phyloP scores from a whole-genome alignment of 306 rosid genomes.

The Cotoneaster glaucophyllus region DNA sequence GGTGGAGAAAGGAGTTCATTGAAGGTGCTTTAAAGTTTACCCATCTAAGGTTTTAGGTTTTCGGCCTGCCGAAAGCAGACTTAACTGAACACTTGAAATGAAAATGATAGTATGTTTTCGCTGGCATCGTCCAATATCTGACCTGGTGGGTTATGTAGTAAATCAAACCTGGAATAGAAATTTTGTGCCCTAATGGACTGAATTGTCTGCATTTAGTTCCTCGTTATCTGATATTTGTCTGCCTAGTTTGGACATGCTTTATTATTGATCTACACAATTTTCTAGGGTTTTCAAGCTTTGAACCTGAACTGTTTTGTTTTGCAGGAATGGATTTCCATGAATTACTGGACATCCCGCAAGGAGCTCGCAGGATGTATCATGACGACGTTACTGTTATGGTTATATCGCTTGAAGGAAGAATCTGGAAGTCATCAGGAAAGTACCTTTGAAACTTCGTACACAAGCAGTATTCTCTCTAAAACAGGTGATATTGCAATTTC shows the following conservation, averaged over 20 bases:
- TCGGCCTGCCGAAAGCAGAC: neutral
- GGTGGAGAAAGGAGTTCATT: neutral
- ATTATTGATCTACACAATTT: too few relatives aligned
- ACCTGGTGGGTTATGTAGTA: neutral
- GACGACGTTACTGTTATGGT: constrained; percentile 99
- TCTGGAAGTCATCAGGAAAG: constrained; percentile 98
- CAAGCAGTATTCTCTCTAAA: constrained; percentile 19
- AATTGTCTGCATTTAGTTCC: neutral
- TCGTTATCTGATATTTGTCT: neutral
- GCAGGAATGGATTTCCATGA: constrained; percentile 98
- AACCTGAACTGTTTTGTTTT: constrained; percentile 10
- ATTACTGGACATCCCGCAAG: constrained; percentile 94
- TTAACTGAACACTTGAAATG: neutral
- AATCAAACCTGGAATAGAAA: neutral
- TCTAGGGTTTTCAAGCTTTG: too few relatives aligned
- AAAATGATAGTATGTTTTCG: neutral
- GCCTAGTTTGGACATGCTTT: too few relatives aligned
- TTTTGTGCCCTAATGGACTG: neutral
- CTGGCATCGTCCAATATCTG: neutral
- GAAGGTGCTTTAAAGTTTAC: neutral
- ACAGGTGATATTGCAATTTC: constrained; percentile 19
- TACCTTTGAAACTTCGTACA: constrained; percentile 47
- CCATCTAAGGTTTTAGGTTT: neutral
- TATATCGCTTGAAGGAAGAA: constrained; percentile 98
- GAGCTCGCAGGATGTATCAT: constrained; percentile 93